These are phyloP conservation scores for Erodium maritimum DNA, from an alignment of 345 rosid genomes.

Conservation along the genomic window DNA sequence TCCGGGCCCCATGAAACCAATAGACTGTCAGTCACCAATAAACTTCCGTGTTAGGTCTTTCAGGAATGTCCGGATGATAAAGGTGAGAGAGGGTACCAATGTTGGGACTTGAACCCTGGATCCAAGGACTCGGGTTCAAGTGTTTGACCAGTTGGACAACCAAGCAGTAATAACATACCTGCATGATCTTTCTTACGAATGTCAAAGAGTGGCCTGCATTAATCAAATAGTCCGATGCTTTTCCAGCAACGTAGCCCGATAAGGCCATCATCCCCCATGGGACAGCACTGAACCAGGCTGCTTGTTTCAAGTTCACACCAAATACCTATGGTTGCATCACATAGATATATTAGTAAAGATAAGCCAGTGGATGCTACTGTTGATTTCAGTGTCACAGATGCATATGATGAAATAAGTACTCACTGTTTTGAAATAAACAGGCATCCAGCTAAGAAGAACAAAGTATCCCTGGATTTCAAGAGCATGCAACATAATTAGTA, in stretches of 20 bases:
- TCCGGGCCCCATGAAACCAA: slow-evolving; percentile 88
- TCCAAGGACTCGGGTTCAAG: too few relatives aligned
- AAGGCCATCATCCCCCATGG: slow-evolving; percentile 96
- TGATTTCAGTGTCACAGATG: too few relatives aligned
- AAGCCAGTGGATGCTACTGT: too few relatives aligned
- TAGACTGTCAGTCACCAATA: slow-evolving; percentile 31
- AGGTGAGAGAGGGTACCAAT: too few relatives aligned
- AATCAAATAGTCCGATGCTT: slow-evolving; percentile 54
- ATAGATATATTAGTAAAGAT: too few relatives aligned
- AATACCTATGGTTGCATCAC: slow-evolving; percentile 38
- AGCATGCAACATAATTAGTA: background rate
- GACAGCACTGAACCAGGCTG: slow-evolving; percentile 96
- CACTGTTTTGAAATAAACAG: slow-evolving; percentile 85
- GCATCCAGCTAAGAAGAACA: slow-evolving; percentile 98
- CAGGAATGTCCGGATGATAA: background rate
- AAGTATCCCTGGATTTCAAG: slow-evolving; percentile 63
- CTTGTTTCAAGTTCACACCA: slow-evolving; percentile 79
- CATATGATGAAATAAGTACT: slow-evolving; percentile 11
- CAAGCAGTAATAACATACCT: too few relatives aligned
- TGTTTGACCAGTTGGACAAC: too few relatives aligned
- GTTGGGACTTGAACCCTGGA: too few relatives aligned
- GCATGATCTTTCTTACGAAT: slow-evolving; percentile 78
- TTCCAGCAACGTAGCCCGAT: slow-evolving; percentile 73
- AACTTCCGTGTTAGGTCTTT: background rate
- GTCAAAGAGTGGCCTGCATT: slow-evolving; percentile 69